Evolutionary conservation across 2,329 filamentous ascomycete genomes (phyloP), one percentile per base, ranked within the genome.

Genomic region (Colletotrichum camelliae): DNA sequence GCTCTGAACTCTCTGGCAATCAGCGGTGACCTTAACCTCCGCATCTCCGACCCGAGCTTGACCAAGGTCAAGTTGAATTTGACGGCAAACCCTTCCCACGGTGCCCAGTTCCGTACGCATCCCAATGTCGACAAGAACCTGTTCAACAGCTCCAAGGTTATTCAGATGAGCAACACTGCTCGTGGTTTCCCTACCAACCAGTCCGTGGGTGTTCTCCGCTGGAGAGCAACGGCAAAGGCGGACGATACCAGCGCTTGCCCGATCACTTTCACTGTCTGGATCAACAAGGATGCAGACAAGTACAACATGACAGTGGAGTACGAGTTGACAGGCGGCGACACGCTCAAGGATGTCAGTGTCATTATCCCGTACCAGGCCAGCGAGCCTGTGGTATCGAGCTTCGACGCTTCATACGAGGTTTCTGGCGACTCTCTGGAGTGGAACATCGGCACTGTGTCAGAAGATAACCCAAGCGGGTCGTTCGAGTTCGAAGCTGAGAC

Each of bases 251-350:
- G 92, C 77, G 92, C 96, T 70, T 93, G 97, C 48, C 97, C 97
- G 9, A 97, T 99, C 81, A 97, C 94, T 48, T 98, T 99, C 85
- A 98, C 96, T 3, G 96, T 98, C 48, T 99, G 97, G 97, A 95
- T 98, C 76, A 98, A 98, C 86, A 96, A 96, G 85, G 94, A 95
- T 64, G 92, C 93, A 62, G 92, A 93, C 82, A 96, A 93, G 81
- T 97, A 94, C 85, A 97, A 94, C 78, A 92, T 99, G 82, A 99
- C 96, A 2, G 92, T 98, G 39, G 97, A 98, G 85, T 99, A 98
- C 84, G 97, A 99, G 85, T 91, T 98, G 75, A 96, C 94, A 1
- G 95, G 96, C 67, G 90, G 92, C 3, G 94, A 96, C 79, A 86
- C 91, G 15, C 88, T 99, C 75, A 94, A 93, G 78, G 96, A 98